Evolutionary conservation across 331 rosid genomes (phyloP).

Genomic region (Phaseolus coccineus): DNA sequence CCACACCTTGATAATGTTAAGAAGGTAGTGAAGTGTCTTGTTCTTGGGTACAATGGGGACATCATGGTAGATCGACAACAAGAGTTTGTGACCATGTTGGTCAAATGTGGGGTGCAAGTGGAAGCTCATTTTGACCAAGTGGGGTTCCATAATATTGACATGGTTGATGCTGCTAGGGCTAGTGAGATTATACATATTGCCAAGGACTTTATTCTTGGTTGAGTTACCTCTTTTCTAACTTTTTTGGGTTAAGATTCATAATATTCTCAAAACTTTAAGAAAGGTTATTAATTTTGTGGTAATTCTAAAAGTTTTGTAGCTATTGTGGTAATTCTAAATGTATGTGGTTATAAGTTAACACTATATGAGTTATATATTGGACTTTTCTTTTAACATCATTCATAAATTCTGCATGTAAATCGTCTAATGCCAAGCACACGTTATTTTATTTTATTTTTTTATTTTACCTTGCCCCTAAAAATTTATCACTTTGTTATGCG

Average conservation of each 20-base stretch:
- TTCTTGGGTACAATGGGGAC: constrained; percentile 64
- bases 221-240: background rate
- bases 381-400: background rate
- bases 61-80: constrained; percentile 66
- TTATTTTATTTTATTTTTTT: too few relatives aligned
- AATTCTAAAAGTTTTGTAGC: background rate
- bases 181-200: constrained; percentile 43
- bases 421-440: too few relatives aligned
- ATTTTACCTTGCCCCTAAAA: too few relatives aligned
- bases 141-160: constrained; percentile 68
- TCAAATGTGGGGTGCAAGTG: constrained; percentile 59
- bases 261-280: background rate
- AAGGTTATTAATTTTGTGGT: background rate
- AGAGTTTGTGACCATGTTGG: constrained; percentile 62
- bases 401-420: too few relatives aligned
- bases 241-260: too few relatives aligned
- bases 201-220: constrained; percentile 54
- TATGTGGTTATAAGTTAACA: background rate
- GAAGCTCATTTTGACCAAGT: constrained; percentile 57
- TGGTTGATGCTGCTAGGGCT: constrained; percentile 54
- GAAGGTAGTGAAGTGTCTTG: constrained; percentile 47
- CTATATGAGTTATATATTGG: background rate
- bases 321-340: background rate
- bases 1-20: constrained; percentile 43
- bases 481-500: too few relatives aligned